Percentiles rank a stretch among this genome's conserved stretches.
Conservation (phyloP, 1,139 yeast genomes). For the Kurtzmaniella quercitrusa region DNA sequence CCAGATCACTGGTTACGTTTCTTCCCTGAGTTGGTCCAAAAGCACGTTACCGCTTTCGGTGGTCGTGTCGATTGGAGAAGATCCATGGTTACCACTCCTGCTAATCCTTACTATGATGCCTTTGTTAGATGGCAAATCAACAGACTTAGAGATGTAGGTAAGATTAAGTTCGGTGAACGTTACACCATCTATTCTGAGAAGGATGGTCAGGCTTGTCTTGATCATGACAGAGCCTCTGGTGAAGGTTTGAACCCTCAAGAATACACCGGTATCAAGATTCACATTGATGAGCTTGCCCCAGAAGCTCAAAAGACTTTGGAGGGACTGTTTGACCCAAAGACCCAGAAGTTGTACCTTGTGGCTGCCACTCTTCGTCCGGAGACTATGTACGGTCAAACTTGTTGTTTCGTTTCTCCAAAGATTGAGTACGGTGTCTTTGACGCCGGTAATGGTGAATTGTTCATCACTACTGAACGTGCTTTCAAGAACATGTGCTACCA, state of each 20-base stretch:
- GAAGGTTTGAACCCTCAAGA: conserved; percentile 98
- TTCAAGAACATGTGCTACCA: conserved; percentile 97
- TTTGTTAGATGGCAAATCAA: conserved; percentile 94
- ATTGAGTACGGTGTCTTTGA: conserved; percentile 88
- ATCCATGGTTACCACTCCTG: conserved; percentile 91
- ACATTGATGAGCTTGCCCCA: conserved; percentile 58
- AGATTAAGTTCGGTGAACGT: conserved; percentile 97
- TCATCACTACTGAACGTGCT: conserved; percentile 91
- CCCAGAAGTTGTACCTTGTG: conserved; percentile 71
- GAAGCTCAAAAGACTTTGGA: conserved; percentile 49
- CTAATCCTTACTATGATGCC: conserved; percentile 91
- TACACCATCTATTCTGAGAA: conserved; percentile 95
- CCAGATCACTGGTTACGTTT: conserved; percentile 82
- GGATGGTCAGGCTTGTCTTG: conserved; percentile 99
- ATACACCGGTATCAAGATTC: conserved; percentile 88
- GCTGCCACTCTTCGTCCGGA: conserved; percentile 99
- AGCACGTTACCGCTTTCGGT: conserved; percentile 79
- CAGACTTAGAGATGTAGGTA: conserved; percentile 77
- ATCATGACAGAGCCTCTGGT: conserved; percentile 96
- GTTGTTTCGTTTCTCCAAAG: conserved; percentile 96
- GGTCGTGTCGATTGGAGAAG: conserved; percentile 99
- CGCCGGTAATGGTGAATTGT: conserved; percentile 74
- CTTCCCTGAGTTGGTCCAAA: conserved; percentile 87
- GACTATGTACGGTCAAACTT: conserved; percentile 98
- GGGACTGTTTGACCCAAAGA: conserved; percentile 38